Conservation (phyloP, 352 stramenopile species). For the Phytophthora melonis region DNA sequence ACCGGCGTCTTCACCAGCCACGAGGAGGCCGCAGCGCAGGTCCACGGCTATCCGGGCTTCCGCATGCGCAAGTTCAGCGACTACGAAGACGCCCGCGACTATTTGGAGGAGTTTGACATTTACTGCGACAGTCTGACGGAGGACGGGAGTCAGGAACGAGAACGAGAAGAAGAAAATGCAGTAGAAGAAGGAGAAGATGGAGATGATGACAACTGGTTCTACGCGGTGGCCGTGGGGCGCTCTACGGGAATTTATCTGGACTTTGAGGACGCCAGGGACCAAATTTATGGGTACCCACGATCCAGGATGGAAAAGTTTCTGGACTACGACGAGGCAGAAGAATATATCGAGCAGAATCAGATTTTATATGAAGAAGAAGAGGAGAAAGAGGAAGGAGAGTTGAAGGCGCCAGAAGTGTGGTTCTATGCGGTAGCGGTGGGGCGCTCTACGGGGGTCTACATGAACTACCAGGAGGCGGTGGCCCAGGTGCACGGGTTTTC, state of each 20-base stretch:
- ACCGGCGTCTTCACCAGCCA: constrained; percentile 16
- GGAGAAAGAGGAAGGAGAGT: background rate
- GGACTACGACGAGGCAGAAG: constrained; percentile 7
- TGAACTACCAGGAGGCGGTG: constrained; percentile 14
- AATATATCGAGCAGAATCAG: constrained; percentile 1
- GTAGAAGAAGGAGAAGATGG: background rate
- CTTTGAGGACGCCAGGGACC: constrained; percentile 6
- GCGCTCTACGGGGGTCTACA: constrained; percentile 52
- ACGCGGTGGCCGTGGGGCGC: constrained; percentile 1
- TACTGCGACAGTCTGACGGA: constrained; percentile 24
- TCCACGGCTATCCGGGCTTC: constrained; percentile 16
- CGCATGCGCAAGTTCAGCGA: constrained; percentile 21
- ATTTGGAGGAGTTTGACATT: constrained; percentile 27
- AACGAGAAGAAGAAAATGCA: constrained; percentile 3
- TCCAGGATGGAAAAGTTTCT: constrained; percentile 6
- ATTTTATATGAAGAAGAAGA: constrained; percentile 5
- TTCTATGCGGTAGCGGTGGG: constrained; percentile 65
- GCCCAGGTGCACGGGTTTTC: constrained; percentile 21
- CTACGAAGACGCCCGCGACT: constrained; percentile 23
- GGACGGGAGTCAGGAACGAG: constrained; percentile 1
- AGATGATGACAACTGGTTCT: background rate
- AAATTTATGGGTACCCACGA: constrained; percentile 4
- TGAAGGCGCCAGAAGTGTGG: background rate
- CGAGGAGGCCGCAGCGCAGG: constrained; percentile 11
- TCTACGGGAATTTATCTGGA: constrained; percentile 10